These are phyloP conservation scores for Kockovaella imperatae DNA, from an alignment of 768 basidiomycete genomes.

Conservation along the genomic window DNA sequence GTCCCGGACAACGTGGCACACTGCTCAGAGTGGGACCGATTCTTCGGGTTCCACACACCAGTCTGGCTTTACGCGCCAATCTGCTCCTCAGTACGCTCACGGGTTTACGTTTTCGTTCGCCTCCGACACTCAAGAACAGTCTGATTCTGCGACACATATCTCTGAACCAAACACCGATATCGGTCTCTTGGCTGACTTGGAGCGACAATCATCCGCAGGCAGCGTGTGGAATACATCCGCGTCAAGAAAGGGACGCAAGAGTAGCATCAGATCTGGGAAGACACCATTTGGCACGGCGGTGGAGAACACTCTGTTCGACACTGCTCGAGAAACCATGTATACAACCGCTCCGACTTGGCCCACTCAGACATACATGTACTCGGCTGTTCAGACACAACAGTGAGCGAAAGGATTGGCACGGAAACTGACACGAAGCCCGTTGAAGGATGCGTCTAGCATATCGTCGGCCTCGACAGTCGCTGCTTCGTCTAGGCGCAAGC, in stretches of 20 bases:
- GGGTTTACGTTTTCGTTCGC: not conserved
- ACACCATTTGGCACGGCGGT: constrained; percentile 13
- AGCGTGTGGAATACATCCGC: constrained; percentile 5
- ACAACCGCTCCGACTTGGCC: constrained; percentile 24
- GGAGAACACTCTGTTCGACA: constrained; percentile 26
- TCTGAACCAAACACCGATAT: constrained; percentile 29
- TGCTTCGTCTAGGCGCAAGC: constrained; percentile 3
- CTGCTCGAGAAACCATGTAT: constrained; percentile 18
- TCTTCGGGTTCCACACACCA: no score
- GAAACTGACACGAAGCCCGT: no score
- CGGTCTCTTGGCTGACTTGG: constrained; percentile 28
- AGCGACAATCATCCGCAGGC: constrained; percentile 28
- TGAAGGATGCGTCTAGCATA: constrained; percentile 17
- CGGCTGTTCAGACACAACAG: constrained; percentile 1
- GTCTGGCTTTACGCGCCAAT: no score
- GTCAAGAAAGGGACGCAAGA: not conserved
- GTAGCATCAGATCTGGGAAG: not conserved
- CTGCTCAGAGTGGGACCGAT: not conserved
- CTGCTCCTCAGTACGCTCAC: no score
- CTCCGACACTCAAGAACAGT: constrained; percentile 14
- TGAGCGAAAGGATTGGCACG: no score
- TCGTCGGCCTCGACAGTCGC: constrained; percentile 23
- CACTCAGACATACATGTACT: constrained; percentile 11
- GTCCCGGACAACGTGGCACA: constrained; percentile 1
- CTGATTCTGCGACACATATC: constrained; percentile 16